Percentiles rank a stretch among this genome's conserved stretches.
Evolutionary conservation across 192 early-diverging fungal genomes (phyloP).

Genomic region (Geranomyces michiganensis): DNA sequence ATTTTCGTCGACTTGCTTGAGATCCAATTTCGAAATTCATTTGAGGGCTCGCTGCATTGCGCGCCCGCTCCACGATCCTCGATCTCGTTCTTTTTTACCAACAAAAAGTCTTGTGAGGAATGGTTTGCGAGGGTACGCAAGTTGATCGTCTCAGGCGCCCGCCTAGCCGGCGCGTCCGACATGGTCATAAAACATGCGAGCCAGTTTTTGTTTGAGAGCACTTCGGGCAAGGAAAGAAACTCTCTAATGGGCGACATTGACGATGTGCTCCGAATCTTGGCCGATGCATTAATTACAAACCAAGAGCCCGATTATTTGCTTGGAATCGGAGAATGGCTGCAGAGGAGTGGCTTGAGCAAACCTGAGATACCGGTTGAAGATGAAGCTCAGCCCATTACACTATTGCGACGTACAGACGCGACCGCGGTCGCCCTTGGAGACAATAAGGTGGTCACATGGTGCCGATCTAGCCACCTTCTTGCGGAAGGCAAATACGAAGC

Average conservation of each 20-base stretch:
- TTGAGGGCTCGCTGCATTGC: slow-evolving; percentile 57
- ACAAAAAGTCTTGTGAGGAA: slow-evolving; percentile 73
- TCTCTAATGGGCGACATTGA: neutral
- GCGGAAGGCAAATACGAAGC: slow-evolving; percentile 11
- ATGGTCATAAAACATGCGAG: slow-evolving; percentile 6
- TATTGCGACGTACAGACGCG: neutral
- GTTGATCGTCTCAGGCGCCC: slow-evolving; percentile 49
- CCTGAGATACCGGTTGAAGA: neutral
- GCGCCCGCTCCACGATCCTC: slow-evolving; percentile 66
- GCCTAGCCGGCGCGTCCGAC: neutral
- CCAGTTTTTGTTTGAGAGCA: slow-evolving; percentile 3
- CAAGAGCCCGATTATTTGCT: slow-evolving; percentile 36
- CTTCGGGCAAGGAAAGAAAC: neutral
- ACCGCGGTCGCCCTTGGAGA: neutral
- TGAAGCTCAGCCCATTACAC: neutral
- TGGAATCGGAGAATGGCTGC: slow-evolving; percentile 31
- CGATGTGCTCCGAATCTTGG: neutral
- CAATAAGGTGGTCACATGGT: neutral
- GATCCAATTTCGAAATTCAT: slow-evolving; percentile 68
- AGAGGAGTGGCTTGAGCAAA: slow-evolving; percentile 26
- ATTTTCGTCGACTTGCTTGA: slow-evolving; percentile 73
- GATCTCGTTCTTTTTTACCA: slow-evolving; percentile 72
- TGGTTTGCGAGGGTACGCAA: slow-evolving; percentile 72
- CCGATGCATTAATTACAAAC: slow-evolving; percentile 19
- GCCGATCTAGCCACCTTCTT: neutral